A percentile compares a stretch with the other conserved stretches of the same genome.
phyloP scores from a whole-genome alignment of 1,284 basidiomycete genomes.

The Apiotrichum akiyoshidainum region DNA sequence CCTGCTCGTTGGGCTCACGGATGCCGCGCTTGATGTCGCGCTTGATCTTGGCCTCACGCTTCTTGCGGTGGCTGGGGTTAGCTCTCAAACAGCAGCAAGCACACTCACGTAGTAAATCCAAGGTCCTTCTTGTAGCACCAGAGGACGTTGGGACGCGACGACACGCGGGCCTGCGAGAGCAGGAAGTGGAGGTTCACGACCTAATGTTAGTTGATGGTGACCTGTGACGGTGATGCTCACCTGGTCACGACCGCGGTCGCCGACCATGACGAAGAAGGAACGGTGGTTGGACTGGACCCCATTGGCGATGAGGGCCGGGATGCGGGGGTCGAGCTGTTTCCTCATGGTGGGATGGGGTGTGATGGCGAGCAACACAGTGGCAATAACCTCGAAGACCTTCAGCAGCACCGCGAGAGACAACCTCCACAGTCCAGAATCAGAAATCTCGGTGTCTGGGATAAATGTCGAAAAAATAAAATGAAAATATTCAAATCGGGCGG shows the following conservation, averaged over 20 bases:
- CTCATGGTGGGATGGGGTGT: constrained; percentile 40
- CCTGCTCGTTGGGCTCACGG: constrained; percentile 89
- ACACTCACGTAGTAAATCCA: constrained; percentile 78
- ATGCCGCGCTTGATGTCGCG: constrained; percentile 89
- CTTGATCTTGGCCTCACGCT: constrained; percentile 92
- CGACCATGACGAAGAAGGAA: constrained; percentile 95
- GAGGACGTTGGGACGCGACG: constrained; percentile 81
- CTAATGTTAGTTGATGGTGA: constrained; percentile 48
- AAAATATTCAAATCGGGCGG: not conserved
- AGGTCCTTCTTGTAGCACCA: constrained; percentile 99
- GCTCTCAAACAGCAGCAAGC: constrained; percentile 14
- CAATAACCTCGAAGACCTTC: not conserved
- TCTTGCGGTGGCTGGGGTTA: constrained; percentile 79
- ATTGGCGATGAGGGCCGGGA: constrained; percentile 87
- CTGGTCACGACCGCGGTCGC: constrained; percentile 92
- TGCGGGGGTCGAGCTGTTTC: constrained; percentile 76
- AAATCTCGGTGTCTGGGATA: constrained; percentile 11
- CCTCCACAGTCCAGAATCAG: not conserved
- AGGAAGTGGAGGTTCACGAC: constrained; percentile 95
- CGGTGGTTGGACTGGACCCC: constrained; percentile 90
- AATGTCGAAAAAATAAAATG: not conserved
- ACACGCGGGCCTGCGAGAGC: constrained; percentile 82
- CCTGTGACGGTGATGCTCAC: constrained; percentile 50
- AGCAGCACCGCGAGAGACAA: too few species aligned
- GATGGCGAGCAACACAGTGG: not conserved